These are phyloP conservation scores for Penicillium frequentans DNA, from an alignment of 2,329 filamentous ascomycete genomes.

Conservation along the genomic window DNA sequence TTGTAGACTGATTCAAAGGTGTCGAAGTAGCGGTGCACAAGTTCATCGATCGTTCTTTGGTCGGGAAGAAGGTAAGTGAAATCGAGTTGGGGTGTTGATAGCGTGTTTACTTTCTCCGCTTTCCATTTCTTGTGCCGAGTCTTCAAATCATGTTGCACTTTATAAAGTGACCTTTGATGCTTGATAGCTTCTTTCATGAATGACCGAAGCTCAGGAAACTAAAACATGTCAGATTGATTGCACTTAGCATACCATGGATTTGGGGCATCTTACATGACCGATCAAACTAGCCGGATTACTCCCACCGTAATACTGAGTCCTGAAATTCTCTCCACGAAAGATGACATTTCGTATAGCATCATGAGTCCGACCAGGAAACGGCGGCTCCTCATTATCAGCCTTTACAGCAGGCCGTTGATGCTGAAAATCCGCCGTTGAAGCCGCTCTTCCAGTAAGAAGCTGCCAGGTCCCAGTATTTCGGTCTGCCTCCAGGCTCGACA, in stretches of 20 bases:
- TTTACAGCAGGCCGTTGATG: slow-evolving; percentile 13
- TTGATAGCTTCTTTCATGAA: slow-evolving; percentile 25
- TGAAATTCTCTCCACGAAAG: slow-evolving; percentile 24
- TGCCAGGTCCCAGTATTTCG: slow-evolving; percentile 8
- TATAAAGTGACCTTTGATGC: slow-evolving; percentile 16
- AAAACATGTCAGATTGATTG: not conserved
- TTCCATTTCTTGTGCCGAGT: slow-evolving; percentile 21
- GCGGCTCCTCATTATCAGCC: slow-evolving; percentile 4
- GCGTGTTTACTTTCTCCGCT: slow-evolving; percentile 4
- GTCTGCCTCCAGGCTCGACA: slow-evolving; percentile 4
- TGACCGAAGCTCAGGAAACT: slow-evolving; percentile 23
- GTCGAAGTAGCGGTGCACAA: slow-evolving; percentile 23
- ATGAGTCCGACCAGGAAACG: slow-evolving; percentile 2
- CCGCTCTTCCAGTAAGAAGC: slow-evolving; percentile 1
- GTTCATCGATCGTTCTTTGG: slow-evolving; percentile 14
- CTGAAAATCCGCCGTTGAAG: not conserved
- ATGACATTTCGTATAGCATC: slow-evolving; percentile 9
- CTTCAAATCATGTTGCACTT: slow-evolving; percentile 22
- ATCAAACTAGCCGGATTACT: slow-evolving; percentile 23
- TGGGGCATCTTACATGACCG: slow-evolving; percentile 16
- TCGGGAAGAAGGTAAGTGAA: slow-evolving; percentile 21
- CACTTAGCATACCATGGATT: not conserved
- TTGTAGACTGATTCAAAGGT: slow-evolving; percentile 24
- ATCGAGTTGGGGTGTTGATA: slow-evolving; percentile 10
- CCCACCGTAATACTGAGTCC: slow-evolving; percentile 23